Evolutionary conservation across 805 yeast species (phyloP).

Genomic region (Yamadazyma sp.): DNA sequence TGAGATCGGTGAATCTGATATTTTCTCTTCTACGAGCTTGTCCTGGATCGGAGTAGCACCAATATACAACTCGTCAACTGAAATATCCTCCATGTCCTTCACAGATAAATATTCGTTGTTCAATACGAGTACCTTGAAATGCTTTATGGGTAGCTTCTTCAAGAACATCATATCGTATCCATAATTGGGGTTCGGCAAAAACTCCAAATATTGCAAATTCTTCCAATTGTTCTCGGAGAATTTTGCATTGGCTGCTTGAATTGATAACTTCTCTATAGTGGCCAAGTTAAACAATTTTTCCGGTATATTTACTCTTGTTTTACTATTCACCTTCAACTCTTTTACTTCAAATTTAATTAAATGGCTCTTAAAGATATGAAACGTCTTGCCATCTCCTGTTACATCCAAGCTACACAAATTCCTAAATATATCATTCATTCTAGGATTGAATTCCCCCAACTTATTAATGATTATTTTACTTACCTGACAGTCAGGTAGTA

Average conservation of each 20-base stretch:
- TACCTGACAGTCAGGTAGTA: too few relatives aligned
- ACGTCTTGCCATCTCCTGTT: background rate
- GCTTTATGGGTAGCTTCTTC: background rate
- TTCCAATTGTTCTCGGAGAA: background rate
- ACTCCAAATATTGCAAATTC: background rate
- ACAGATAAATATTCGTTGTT: too few relatives aligned
- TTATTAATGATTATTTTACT: background rate
- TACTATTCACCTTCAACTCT: background rate
- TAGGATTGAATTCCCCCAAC: constrained; percentile 1
- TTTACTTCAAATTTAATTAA: background rate
- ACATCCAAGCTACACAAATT: background rate
- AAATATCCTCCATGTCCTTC: too few relatives aligned
- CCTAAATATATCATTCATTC: background rate
- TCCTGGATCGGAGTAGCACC: too few relatives aligned
- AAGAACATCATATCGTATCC: background rate
- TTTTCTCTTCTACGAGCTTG: background rate
- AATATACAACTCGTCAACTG: too few relatives aligned
- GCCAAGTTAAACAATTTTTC: background rate
- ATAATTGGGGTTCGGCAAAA: background rate
- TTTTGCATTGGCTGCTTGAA: background rate
- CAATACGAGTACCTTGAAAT: background rate
- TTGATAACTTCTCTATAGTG: background rate
- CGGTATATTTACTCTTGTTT: background rate
- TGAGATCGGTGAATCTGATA: background rate
- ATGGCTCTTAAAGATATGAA: constrained; percentile 2